phyloP scores from a whole-genome alignment of 2,329 filamentous ascomycete species.

The Exophiala sp. region DNA sequence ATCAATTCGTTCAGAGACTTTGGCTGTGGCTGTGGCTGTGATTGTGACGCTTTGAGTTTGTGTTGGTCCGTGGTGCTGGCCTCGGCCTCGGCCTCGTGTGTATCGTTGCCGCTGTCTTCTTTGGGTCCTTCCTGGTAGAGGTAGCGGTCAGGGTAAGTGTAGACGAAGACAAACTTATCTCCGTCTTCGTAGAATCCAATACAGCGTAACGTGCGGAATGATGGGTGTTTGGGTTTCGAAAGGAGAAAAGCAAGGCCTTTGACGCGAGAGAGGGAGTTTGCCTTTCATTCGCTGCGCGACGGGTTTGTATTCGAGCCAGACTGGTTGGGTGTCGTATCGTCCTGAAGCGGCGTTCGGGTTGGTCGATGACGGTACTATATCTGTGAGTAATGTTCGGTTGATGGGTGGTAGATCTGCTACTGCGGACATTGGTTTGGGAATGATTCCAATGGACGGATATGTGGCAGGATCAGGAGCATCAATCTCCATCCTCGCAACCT shows the following conservation, averaged over 20 bases:
- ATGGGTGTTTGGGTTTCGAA: slow-evolving; percentile 1
- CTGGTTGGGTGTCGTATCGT: background rate
- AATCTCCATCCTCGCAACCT: background rate
- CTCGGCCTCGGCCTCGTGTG: too few relatives aligned
- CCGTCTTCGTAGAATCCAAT: slow-evolving; percentile 10
- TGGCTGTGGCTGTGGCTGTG: background rate
- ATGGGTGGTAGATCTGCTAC: background rate
- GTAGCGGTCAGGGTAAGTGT: slow-evolving; percentile 3
- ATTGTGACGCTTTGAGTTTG: background rate
- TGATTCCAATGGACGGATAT: background rate
- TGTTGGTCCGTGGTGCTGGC: too few relatives aligned
- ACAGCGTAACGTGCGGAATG: slow-evolving; percentile 13
- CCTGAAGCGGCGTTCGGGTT: background rate
- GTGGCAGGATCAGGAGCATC: background rate
- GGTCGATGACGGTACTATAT: background rate
- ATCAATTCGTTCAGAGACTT: slow-evolving; percentile 1
- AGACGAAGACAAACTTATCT: slow-evolving; percentile 9
- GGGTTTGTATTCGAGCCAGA: background rate
- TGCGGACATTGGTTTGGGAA: too few relatives aligned
- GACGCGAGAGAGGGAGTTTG: background rate
- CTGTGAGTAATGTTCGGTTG: background rate
- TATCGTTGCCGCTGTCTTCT: too few relatives aligned
- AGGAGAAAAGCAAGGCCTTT: slow-evolving; percentile 4
- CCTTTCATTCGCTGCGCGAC: slow-evolving; percentile 1
- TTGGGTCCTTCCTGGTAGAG: background rate